Percentiles rank a stretch among this genome's conserved stretches.
phyloP scores from a whole-genome alignment of 768 basidiomycete species.

The Leccinum fibrillosum region DNA sequence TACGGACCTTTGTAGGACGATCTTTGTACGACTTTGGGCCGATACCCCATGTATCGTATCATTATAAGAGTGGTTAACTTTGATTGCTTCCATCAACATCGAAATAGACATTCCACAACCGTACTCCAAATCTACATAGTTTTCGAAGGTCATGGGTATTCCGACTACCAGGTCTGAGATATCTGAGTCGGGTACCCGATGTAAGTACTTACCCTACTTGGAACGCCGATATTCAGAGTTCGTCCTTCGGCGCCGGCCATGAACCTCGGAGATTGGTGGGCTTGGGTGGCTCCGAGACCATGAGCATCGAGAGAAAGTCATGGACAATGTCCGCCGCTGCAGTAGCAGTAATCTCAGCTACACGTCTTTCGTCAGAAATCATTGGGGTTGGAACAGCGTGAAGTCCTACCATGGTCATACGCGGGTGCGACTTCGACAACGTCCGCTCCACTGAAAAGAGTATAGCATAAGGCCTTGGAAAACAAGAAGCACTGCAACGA shows the following conservation, averaged over 20 bases:
- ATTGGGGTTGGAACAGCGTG: background rate
- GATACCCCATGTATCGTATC: slow-evolving; percentile 27
- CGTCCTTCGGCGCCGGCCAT: slow-evolving; percentile 15
- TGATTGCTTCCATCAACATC: background rate
- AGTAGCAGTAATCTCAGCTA: slow-evolving; percentile 40
- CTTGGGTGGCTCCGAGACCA: slow-evolving; percentile 25
- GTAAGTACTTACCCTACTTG: too few species aligned
- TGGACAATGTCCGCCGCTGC: slow-evolving; percentile 45
- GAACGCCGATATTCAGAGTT: slow-evolving; percentile 11
- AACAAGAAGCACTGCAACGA: background rate
- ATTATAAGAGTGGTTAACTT: slow-evolving; percentile 1
- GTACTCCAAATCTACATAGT: background rate
- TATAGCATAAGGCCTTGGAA: background rate
- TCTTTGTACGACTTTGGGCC: slow-evolving; percentile 7
- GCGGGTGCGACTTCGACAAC: slow-evolving; percentile 27
- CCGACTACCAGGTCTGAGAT: background rate
- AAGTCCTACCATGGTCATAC: slow-evolving; percentile 23
- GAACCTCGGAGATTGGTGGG: slow-evolving; percentile 8
- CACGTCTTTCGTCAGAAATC: slow-evolving; percentile 6
- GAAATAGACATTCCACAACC: background rate
- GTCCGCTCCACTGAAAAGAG: slow-evolving; percentile 19
- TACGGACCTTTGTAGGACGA: slow-evolving; percentile 17
- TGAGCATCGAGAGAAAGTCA: slow-evolving; percentile 42
- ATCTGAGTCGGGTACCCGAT: background rate
- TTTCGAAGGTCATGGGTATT: background rate